phyloP scores from a whole-genome alignment of 192 early-diverging fungal species.

The Allomyces macrogynus region DNA sequence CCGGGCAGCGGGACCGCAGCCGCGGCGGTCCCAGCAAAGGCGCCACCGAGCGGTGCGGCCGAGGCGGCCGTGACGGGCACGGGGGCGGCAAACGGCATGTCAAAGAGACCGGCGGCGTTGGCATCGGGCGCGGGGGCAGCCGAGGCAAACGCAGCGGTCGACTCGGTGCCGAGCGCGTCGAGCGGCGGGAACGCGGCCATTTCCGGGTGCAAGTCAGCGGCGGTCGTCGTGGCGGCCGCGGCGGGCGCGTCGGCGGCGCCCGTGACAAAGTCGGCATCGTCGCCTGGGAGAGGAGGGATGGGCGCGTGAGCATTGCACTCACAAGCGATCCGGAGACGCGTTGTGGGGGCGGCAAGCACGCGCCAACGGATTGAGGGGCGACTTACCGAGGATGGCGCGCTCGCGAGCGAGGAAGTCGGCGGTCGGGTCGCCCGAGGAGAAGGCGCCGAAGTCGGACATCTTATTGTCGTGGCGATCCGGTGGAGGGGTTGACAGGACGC shows the following conservation, averaged over 20 bases:
- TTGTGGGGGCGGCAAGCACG: background rate
- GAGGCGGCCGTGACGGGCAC: background rate
- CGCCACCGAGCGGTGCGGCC: background rate
- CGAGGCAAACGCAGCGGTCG: background rate
- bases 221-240: background rate
- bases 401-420: constrained; percentile 60
- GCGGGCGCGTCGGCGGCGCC: background rate
- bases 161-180: background rate
- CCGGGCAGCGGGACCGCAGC: background rate
- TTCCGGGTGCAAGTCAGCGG: background rate
- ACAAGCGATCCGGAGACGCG: background rate
- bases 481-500: no score
- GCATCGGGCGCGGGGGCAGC: background rate
- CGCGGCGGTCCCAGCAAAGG: background rate
- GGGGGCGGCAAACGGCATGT: background rate
- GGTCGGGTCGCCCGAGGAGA: constrained; percentile 32
- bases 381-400: constrained; percentile 29
- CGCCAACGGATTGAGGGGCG: background rate
- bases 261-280: constrained; percentile 43
- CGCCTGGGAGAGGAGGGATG: constrained; percentile 11
- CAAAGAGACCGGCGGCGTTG: background rate
- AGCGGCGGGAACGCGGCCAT: constrained; percentile 1
- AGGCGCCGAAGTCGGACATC: constrained; percentile 22
- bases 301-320: background rate
- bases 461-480: background rate